phyloP scores from a whole-genome alignment of 1,139 yeast species.

The Suhomyces atakaporum region DNA sequence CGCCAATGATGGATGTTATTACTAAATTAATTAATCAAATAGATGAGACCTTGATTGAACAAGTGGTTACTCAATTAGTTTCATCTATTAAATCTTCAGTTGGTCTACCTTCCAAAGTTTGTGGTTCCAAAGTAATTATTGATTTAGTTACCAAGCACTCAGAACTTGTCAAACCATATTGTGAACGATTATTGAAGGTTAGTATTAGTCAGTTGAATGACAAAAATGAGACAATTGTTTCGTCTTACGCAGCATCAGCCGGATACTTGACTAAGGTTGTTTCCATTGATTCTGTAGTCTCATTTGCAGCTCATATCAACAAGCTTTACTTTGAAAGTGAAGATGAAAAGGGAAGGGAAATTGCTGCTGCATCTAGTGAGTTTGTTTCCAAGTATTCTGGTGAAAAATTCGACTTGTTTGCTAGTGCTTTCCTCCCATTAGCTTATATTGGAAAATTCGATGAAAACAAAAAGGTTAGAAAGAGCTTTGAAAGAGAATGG shows the following conservation, averaged over 20 bases:
- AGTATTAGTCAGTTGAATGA: conserved; percentile 65
- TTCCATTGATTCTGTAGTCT: conserved; percentile 51
- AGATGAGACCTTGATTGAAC: conserved; percentile 54
- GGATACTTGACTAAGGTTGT: conserved; percentile 78
- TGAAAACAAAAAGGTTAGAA: conserved; percentile 45
- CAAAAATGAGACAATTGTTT: conserved; percentile 69
- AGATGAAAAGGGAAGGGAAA: conserved; percentile 47
- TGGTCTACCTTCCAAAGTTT: conserved; percentile 90
- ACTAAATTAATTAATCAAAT: conserved; percentile 66
- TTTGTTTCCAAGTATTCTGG: conserved; percentile 71
- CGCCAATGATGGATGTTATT: conserved; percentile 89
- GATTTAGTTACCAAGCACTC: conserved; percentile 60
- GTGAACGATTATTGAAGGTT: conserved; percentile 60
- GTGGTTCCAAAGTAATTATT: conserved; percentile 77
- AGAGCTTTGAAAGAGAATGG: conserved; percentile 70
- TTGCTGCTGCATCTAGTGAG: conserved; percentile 66
- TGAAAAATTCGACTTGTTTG: conserved; percentile 64
- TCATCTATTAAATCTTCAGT: conserved; percentile 65
- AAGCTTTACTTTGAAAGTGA: conserved; percentile 64
- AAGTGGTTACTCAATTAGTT: conserved; percentile 50
- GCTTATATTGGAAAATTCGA: conserved; percentile 81
- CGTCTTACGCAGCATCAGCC: conserved; percentile 77
- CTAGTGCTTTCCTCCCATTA: conserved; percentile 72
- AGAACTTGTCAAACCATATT: conserved; percentile 57
- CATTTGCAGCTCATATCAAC: conserved; percentile 54